Base-by-base conservation (phyloP, 2,329 filamentous ascomycete genomes). In the Fonsecaea multimorphosa region DNA sequence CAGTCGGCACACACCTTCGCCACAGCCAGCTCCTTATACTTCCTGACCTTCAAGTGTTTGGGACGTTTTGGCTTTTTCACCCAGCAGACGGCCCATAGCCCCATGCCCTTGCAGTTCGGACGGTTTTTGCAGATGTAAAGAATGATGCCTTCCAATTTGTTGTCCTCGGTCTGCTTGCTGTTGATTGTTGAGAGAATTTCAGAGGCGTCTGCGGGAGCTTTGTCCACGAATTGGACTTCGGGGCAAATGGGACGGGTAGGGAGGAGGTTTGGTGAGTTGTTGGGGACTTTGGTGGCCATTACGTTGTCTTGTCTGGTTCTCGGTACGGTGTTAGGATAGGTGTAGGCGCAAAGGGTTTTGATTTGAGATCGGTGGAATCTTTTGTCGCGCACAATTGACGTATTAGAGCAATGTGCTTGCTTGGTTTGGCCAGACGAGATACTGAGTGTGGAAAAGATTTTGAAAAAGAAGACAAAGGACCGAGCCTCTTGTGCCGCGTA, bases 141-240 rank as follows among this genome's bases (percentile, higher is more conserved):
- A 14, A 49, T 49, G 5, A 49, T 49, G 44, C 44, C 44, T 27
- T 49, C 22, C 44, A 49, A 14, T 49, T 49, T 49, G 44, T 49
- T 14, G 8, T 24, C 44, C 8, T 24, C 44, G 14, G 22, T 49
- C 22, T 49, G 44, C 44, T 49, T 49, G 8, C 27, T 16, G 44
- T 49, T 49, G 44, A 49, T 49, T 11, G 44, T 27, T 49, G 44
- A 49, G 11, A 49, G 19, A 14, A 24, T 49, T 3, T 19, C 44
- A 27, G 44, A 5, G 19, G 44, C 44, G 9, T 49, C 22, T 7
- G 44, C 22, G 12, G 44, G 44, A 49, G 44, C 8, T 49, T 49
- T 7, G 44, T 49, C 9, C 12, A 49, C 44, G 22, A 24, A 12
- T 49, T 49, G 44, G 44, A 49, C 22, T n/a, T 49, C 3, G 44